Conservation (phyloP, 805 yeast species). For the Wickerhamomyces alni region DNA sequence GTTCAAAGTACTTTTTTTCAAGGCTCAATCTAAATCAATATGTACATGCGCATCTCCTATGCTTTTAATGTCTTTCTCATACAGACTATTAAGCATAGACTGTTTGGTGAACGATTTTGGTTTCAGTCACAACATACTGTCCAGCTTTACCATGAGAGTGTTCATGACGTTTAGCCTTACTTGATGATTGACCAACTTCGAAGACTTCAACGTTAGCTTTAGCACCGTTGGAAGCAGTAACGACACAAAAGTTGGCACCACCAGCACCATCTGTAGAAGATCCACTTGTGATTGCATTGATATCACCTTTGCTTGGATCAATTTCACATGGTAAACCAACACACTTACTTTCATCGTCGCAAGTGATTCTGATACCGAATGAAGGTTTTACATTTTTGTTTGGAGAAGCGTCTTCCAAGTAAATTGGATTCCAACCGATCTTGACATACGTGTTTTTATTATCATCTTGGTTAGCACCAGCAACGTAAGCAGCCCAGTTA, state of each 20-base stretch:
- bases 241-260: conserved; percentile 78
- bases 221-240: conserved; percentile 61
- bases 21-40: too few relatives aligned
- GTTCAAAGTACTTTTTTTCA: too few relatives aligned
- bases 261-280: conserved; percentile 45
- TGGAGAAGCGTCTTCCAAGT: conserved; percentile 52
- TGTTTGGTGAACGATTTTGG: conserved; percentile 8
- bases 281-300: conserved; percentile 46
- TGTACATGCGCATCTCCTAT: too few relatives aligned
- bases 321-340: conserved; percentile 77
- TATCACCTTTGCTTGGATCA: conserved; percentile 59
- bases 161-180: conserved; percentile 10
- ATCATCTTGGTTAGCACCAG: conserved; percentile 79
- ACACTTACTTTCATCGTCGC: conserved; percentile 66
- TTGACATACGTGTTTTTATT: conserved; percentile 70
- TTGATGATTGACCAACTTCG: conserved; percentile 12
- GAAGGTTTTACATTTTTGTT: conserved; percentile 51
- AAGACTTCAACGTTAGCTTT: conserved; percentile 73
- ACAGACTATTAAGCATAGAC: neutral
- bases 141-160: conserved; percentile 7
- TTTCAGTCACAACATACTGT: conserved; percentile 1
- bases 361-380: conserved; percentile 68
- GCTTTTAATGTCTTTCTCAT: too few relatives aligned
- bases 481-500: conserved; percentile 92
- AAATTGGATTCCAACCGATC: conserved; percentile 88